Conservation (phyloP, 805 yeast genomes). For the Saccharomycopsis sp. region DNA sequence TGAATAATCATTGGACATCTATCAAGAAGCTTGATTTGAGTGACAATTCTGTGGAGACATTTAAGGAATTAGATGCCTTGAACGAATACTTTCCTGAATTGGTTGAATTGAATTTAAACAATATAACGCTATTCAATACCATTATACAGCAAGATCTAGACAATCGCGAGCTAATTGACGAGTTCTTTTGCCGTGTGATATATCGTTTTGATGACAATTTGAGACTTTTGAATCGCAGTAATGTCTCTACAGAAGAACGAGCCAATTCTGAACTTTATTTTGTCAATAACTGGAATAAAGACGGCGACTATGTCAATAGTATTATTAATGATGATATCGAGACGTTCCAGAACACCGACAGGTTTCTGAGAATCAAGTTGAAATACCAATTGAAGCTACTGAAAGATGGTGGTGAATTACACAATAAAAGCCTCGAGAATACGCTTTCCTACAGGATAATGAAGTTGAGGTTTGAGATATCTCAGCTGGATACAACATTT, state of each 20-base stretch:
- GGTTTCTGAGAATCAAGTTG: constrained; percentile 23
- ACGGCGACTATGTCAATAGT: constrained; percentile 19
- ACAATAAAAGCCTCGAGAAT: neutral
- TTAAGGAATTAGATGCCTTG: neutral
- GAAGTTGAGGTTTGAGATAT: neutral
- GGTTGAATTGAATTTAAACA: neutral
- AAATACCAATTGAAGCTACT: constrained; percentile 3
- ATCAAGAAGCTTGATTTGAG: neutral
- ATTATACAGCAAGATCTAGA: neutral
- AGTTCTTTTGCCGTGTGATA: constrained; percentile 21
- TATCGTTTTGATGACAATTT: constrained; percentile 27
- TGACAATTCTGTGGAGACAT: neutral
- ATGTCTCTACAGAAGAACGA: constrained; percentile 41
- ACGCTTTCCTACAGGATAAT: neutral
- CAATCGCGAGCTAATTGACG: constrained; percentile 19
- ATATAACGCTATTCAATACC: neutral
- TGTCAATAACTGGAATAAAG: constrained; percentile 40
- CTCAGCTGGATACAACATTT: neutral
- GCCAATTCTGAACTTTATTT: constrained; percentile 64
- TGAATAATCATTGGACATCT: neutral
- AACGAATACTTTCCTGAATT: neutral
- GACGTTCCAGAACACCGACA: constrained; percentile 4
- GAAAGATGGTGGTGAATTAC: no score
- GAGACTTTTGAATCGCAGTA: constrained; percentile 51
- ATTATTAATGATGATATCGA: neutral